Evolutionary conservation across 1,139 yeast species (phyloP).

Genomic region (Wickerhamomyces sp.): DNA sequence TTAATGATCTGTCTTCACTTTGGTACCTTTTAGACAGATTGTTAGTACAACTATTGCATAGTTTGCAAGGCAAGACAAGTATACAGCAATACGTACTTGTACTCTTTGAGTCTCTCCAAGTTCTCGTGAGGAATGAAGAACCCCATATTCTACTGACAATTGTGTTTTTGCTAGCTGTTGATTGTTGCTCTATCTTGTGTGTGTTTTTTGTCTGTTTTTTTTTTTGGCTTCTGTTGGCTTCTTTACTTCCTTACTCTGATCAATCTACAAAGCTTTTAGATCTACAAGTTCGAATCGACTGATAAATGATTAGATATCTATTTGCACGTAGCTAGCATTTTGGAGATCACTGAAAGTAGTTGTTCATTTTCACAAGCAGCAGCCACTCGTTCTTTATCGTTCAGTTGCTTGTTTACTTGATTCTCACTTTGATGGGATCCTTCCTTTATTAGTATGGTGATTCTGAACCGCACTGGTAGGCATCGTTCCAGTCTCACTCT

Average conservation of each 20-base stretch:
- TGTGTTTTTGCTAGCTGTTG: neutral
- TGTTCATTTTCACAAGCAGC: slow-evolving; percentile 99
- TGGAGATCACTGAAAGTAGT: slow-evolving; percentile 77
- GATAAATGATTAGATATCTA: slow-evolving; percentile 8
- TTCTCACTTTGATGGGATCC: slow-evolving; percentile 95
- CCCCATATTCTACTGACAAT: slow-evolving; percentile 52
- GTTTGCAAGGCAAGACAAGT: too few species aligned
- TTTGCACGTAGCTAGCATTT: slow-evolving; percentile 82
- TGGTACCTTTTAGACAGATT: slow-evolving; percentile 28
- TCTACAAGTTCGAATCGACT: too few species aligned
- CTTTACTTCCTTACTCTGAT: neutral
- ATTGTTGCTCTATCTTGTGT: neutral
- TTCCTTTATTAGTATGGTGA: slow-evolving; percentile 73
- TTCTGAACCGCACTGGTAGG: slow-evolving; percentile 79
- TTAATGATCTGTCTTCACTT: slow-evolving; percentile 77
- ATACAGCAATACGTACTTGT: slow-evolving; percentile 39
- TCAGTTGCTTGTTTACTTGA: slow-evolving; percentile 93
- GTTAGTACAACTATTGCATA: neutral
- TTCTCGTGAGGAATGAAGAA: slow-evolving; percentile 60
- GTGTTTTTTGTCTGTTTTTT: neutral
- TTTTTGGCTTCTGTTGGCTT: neutral
- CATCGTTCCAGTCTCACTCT: slow-evolving; percentile 88
- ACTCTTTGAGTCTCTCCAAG: slow-evolving; percentile 57
- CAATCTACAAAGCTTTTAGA: too few species aligned
- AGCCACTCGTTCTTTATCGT: slow-evolving; percentile 96